Evolutionary conservation across 768 basidiomycete genomes (phyloP), one percentile per base, ranked within the genome.

Genomic region (Russula sp.): DNA sequence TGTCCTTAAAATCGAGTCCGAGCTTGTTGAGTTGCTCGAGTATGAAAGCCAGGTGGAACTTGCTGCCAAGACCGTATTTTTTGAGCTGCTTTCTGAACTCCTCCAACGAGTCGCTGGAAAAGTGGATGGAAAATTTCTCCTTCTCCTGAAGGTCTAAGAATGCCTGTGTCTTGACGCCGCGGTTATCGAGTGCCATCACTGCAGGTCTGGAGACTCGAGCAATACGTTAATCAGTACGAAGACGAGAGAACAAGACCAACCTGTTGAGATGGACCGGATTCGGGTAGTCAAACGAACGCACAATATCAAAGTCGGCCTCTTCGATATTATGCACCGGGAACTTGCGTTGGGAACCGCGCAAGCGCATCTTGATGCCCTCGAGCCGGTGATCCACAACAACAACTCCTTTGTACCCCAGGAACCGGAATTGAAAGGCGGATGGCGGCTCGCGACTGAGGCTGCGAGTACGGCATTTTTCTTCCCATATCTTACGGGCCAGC

Each of bases 401-500:
- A 20, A 94, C 82, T 0, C 92, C 93, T 72, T 94, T 94, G 74
- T 79, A 91, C 4, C 73, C 91, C 52, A 93, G 72, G 70, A 93
- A 88, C 40, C 92, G 84, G 54, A 93, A 91, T 75, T 89, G 89
- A 71, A 85, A 88, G 81, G 88, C 61, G n/a, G 18, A 47, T 22
- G 64, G 47, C 4, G 35, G 10, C 6, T 59, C 58, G 5, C 57
- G 57, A 2, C 34, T 52, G 22, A 13, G 4, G 2, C 37, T 22
- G 31, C 37, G 61, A 31, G 55, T 78, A 18, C 72, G 70, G 59
- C 84, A 84, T 16, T 86, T 71, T 4, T 75, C 77, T 13, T 69
- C 64, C 85, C 86, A 91, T 37, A 94, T 87, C 67, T 70, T 74
- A 47, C 84, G 71, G 0, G 78, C 82, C 4, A 93, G 75, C 27